Evolutionary conservation across 164 flowering plant genomes (phyloP).

Genomic region (Cinnamomum micranthum): DNA sequence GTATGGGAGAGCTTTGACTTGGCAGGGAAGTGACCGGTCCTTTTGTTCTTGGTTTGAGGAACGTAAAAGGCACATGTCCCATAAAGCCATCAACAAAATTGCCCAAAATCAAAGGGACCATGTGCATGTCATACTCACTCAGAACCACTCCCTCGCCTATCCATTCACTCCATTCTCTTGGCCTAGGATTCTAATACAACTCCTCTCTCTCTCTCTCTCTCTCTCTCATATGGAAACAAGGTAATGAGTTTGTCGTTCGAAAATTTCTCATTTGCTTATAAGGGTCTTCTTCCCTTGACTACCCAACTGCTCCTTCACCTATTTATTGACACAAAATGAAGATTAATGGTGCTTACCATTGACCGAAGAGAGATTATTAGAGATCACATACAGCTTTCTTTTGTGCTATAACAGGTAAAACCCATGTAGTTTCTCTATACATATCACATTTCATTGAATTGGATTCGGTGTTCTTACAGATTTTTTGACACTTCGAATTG

Average conservation of each 20-base stretch:
- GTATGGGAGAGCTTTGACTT: slow-evolving; percentile 14
- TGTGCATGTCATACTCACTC: neutral
- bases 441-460: no score
- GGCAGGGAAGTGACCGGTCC: slow-evolving; percentile 18
- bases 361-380: neutral
- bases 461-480: no score
- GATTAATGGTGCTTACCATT: neutral
- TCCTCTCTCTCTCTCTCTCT: slow-evolving; percentile 19
- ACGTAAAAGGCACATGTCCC: neutral
- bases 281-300: slow-evolving; percentile 18
- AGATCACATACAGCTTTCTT: slow-evolving; percentile 14
- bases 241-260: slow-evolving; percentile 27
- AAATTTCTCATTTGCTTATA: slow-evolving; percentile 17
- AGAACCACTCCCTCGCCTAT: neutral
- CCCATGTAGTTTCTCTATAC: slow-evolving; percentile 1
- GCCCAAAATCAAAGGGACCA: no score
- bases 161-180: neutral
- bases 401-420: slow-evolving; percentile 18
- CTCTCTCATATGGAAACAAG: slow-evolving; percentile 17
- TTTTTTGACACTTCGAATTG: no score
- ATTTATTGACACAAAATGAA: neutral
- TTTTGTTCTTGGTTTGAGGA: neutral
- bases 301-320: neutral
- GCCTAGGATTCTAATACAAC: slow-evolving; percentile 16
- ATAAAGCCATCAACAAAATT: neutral